Base-by-base conservation (phyloP, 2,329 filamentous ascomycete species). In the Apiospora rasikravindrae region DNA sequence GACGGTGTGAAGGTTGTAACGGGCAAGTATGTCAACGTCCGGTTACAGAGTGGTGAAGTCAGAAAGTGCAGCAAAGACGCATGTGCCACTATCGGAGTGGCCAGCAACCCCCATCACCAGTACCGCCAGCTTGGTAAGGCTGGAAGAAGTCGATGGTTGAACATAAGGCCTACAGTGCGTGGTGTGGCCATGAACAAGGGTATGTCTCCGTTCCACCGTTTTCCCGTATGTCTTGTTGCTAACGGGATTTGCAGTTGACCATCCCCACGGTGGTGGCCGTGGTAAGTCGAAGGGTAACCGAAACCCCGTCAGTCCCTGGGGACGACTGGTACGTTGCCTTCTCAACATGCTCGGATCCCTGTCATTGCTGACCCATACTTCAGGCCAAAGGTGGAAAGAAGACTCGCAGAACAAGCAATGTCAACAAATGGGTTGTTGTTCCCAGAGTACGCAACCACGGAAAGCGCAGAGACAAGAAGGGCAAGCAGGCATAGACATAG, bases 231-330 rank as follows among this genome's bases (percentile, higher is more conserved):
- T 24, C 13, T 24, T 40, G 42, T 45, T 68, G 44, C 66, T 68
- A 47, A 51, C 24, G 47, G 37, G 16, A n/a, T 42, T 69, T 72
- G 16, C 45, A 91, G 93, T 91, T 78, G 96, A 99, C 80, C 96
- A 99, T 88, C 96, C 96, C 80, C 96, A 99, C 83, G 96, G 96
- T 89, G 96, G 96, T 93, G 96, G 96, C 84, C 91, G 97, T 88
- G 96, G 96, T 86, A 99, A 99, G 86, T 98, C 95, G 72, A 99
- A 99, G 94, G 95, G 96, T 90, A 98, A 98, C 81, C 91, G 95
- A 74, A 89, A 97, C 81, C 96, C 97, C 45, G 94, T 96, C 78
- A 98, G 94, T 85, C 96, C 96, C 73, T 99, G 97, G 96, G 96
- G 97, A 64, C 70, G 73, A 81, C 96, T 94, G 80, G 95, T 97